Evolutionary conservation across 306 rosid genomes (phyloP).

Genomic region (Lathyrus aphaca): DNA sequence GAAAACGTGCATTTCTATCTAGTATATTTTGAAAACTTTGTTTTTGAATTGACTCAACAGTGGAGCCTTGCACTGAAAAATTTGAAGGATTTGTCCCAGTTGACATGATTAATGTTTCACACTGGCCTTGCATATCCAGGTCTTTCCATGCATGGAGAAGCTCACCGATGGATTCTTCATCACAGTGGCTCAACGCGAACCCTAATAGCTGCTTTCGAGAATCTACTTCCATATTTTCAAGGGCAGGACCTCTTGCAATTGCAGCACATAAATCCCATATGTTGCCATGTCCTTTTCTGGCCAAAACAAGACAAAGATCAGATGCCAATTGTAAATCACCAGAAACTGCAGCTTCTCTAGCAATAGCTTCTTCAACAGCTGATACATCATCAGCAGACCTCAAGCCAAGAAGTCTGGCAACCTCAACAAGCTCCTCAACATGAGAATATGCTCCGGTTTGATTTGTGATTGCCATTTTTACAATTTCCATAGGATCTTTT

Average conservation of each 20-base stretch:
- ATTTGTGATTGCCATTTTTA: constrained; percentile 85
- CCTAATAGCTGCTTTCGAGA: constrained; percentile 90
- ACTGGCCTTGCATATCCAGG: constrained; percentile 93
- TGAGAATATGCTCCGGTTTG: constrained; percentile 91
- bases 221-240: constrained; percentile 86
- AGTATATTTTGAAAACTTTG: constrained; percentile 50
- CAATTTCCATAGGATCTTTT: constrained; percentile 90
- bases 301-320: constrained; percentile 93
- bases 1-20: constrained; percentile 51
- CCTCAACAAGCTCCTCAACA: constrained; percentile 92
- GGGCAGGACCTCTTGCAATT: constrained; percentile 98
- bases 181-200: constrained; percentile 93
- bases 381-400: constrained; percentile 76
- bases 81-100: constrained; percentile 60
- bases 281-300: constrained; percentile 84
- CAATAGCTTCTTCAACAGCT: constrained; percentile 91
- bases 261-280: constrained; percentile 99
- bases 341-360: constrained; percentile 99
- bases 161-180: constrained; percentile 90
- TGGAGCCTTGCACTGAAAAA: constrained; percentile 62
- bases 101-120: constrained; percentile 64
- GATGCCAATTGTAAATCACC: constrained; percentile 98
- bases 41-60: constrained; percentile 49
- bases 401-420: constrained; percentile 89
- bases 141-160: constrained; percentile 95